These are phyloP conservation scores for Ophiosphaerella narmari DNA, from an alignment of 2,329 filamentous ascomycete species.

Conservation along the genomic window DNA sequence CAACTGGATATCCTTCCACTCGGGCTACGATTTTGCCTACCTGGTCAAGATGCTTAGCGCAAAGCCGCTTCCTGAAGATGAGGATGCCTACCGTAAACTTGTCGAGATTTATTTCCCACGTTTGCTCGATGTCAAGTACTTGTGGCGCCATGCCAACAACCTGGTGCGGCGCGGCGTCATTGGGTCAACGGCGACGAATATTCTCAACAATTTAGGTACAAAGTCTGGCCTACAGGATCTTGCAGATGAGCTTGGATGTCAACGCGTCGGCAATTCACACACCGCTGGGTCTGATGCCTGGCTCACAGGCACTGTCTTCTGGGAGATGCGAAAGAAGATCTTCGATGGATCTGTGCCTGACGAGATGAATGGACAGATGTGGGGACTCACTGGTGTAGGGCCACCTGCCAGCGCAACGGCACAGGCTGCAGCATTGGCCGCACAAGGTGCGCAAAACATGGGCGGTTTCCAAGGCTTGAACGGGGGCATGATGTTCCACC, in stretches of 20 bases:
- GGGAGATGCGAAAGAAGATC: conserved; percentile 85
- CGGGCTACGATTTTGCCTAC: conserved; percentile 97
- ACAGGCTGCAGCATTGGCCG: conserved; percentile 50
- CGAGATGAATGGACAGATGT: conserved; percentile 86
- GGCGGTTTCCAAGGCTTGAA: conserved; percentile 42
- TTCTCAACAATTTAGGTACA: conserved; percentile 82
- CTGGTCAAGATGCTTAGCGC: conserved; percentile 91
- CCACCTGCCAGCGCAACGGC: conserved; percentile 61
- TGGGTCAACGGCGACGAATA: conserved; percentile 62
- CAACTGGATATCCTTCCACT: conserved; percentile 97
- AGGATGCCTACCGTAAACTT: conserved; percentile 83
- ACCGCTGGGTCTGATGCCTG: conserved; percentile 93
- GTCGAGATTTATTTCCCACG: conserved; percentile 93
- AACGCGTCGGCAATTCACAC: conserved; percentile 84
- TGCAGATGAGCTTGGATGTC: conserved; percentile 88
- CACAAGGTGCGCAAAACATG: conserved; percentile 45
- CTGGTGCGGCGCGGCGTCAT: conserved; percentile 59
- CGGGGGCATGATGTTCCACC: conserved; percentile 47
- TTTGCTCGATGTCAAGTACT: conserved; percentile 94
- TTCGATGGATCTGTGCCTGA: conserved; percentile 81
- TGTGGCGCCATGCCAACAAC: conserved; percentile 84
- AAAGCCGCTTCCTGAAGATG: conserved; percentile 82
- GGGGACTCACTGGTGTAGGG: conserved; percentile 75
- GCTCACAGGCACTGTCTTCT: conserved; percentile 92
- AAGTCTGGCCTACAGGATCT: conserved; percentile 94